phyloP scores from a whole-genome alignment of 148 eudicot genomes.

The Amaranthus cruentus region DNA sequence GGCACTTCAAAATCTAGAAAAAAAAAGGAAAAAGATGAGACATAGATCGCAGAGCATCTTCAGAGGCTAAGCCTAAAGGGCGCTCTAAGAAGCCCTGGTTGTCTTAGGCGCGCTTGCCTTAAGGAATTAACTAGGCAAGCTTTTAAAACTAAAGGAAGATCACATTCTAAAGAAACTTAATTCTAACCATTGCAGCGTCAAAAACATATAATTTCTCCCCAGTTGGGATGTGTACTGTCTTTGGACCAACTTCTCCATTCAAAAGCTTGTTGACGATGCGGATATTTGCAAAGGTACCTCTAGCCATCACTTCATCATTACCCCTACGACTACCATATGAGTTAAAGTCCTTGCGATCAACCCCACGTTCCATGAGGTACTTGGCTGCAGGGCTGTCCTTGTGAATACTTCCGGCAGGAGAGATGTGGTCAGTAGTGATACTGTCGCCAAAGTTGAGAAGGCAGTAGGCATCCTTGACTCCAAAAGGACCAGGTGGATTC shows the following conservation, averaged over 20 bases:
- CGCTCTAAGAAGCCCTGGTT: too few relatives aligned
- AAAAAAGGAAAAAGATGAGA: too few relatives aligned
- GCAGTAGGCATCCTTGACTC: conserved; percentile 91
- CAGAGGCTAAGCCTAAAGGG: too few relatives aligned
- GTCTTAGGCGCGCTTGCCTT: too few relatives aligned
- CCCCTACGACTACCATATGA: conserved; percentile 98
- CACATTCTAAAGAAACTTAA: background rate
- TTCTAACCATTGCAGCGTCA: conserved; percentile 78
- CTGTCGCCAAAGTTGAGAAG: conserved; percentile 91
- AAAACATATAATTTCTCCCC: conserved; percentile 78
- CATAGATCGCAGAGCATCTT: too few relatives aligned
- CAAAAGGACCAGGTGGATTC: conserved; percentile 86
- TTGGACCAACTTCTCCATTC: conserved; percentile 89
- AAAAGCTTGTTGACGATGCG: conserved; percentile 84
- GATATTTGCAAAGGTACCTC: conserved; percentile 96
- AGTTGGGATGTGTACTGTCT: conserved; percentile 81
- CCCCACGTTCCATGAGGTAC: conserved; percentile 76
- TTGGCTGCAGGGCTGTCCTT: conserved; percentile 97
- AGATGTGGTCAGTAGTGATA: conserved; percentile 94
- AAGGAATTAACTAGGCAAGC: too few relatives aligned
- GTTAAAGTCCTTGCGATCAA: conserved; percentile 80
- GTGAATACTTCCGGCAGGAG: conserved; percentile 94
- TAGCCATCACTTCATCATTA: conserved; percentile 91
- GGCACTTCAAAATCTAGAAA: too few relatives aligned
- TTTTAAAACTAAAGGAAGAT: too few relatives aligned